Conservation (phyloP, 139 green algal genomes). For the Coccomyxa sp. region DNA sequence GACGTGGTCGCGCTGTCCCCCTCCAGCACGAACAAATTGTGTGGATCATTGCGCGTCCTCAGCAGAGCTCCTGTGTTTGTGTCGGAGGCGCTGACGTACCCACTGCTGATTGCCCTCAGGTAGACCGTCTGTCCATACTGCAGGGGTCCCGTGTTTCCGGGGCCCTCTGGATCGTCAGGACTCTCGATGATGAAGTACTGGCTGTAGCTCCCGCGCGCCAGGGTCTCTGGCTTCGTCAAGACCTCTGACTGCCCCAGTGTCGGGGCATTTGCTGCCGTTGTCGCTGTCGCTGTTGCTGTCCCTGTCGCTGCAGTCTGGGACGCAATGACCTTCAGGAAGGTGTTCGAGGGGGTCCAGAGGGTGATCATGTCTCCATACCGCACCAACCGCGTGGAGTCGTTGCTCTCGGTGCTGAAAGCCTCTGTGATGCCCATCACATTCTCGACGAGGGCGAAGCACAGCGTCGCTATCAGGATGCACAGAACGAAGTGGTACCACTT, state of each 20-base stretch:
- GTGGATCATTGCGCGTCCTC: not conserved
- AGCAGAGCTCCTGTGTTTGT: not conserved
- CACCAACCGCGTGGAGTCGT: not conserved
- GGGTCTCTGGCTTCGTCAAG: not conserved
- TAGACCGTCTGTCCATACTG: not conserved
- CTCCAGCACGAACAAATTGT: not conserved
- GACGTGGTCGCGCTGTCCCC: not conserved
- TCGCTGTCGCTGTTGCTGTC: not conserved
- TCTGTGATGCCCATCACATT: not conserved
- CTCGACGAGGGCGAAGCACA: not conserved
- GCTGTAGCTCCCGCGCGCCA: not conserved
- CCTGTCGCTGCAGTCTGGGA: not conserved
- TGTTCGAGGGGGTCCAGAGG: not conserved
- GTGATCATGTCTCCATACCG: not conserved
- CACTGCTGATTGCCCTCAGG: not conserved
- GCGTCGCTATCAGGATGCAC: not conserved
- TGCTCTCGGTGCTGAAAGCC: not conserved
- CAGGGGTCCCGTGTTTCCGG: not conserved
- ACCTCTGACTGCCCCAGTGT: not conserved
- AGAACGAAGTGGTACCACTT: not conserved
- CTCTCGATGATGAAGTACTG: conserved; percentile 1
- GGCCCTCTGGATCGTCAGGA: not conserved
- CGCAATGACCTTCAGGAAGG: not conserved
- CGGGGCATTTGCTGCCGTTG: not conserved
- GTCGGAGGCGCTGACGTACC: not conserved